Base-by-base conservation (phyloP, 2,329 filamentous ascomycete genomes). In the Alternaria longipes region DNA sequence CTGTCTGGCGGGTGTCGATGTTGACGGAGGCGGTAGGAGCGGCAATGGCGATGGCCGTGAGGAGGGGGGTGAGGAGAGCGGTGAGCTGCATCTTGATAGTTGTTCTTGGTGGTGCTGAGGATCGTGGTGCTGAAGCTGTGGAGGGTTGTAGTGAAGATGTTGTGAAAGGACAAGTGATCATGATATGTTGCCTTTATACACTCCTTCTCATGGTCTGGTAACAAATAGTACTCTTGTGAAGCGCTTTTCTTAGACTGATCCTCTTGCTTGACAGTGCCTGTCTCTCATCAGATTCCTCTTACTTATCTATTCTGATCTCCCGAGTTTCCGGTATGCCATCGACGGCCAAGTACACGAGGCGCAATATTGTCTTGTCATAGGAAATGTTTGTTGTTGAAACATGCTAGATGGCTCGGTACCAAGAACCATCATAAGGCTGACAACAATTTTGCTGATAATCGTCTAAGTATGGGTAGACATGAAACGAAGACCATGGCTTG, bases 51-150 rank as follows among this genome's bases (percentile, higher is more conserved):
- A 64, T 36, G 52, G 30, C 57, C 16, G 63, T 51, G 22, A 66
- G 56, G 59, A 69, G 49, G 16, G 67, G 52, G 18, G 63, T 38
- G 54, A 68, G 40, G 50, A 69, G 54, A 50, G 60, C 3, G 9
- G 63, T 60, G 28, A 57, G 9, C 44, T 65, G 59, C 66, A 69
- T 69, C 42, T 30, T 52, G 22, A 0, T 22, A 9, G 47, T 12
- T 8, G 24, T 1, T 22, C 0, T 24, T 12, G 49, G 28, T 32
- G 16, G 36, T 11, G n/a, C 3, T 18, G 22, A 18, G 20, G 32
- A 6, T 7, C 4, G 32, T 40, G 16, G 22, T 28, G 9, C 38
- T 5, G 20, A 40, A 8, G 16, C 0, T 52, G 49, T 52, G n/a
- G 34, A 52, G 7, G 14, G 1, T 12, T 6, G 49, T 28, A 3